Percentiles rank a stretch among this genome's conserved stretches.
These are phyloP conservation scores for Phytophthora foliorum DNA, from an alignment of 352 stramenopile species.

Conservation along the genomic window DNA sequence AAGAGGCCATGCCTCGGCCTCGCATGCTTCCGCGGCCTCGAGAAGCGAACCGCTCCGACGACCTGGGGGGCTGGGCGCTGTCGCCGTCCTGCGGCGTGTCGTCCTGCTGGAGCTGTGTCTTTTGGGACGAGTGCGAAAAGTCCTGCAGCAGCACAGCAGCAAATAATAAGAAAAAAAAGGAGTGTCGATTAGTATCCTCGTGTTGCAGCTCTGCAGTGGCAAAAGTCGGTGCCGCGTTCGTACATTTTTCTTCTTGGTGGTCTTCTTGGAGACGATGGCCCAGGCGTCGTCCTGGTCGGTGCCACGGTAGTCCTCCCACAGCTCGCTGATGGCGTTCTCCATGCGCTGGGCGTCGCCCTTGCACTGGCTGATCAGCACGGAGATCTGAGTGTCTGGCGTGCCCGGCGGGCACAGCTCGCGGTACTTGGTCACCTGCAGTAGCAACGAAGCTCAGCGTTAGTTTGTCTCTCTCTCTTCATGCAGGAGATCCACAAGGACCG, in stretches of 20 bases:
- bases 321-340: constrained; percentile 80
- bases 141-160: constrained; percentile 18
- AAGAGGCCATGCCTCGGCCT: constrained; percentile 55
- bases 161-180: constrained; percentile 2
- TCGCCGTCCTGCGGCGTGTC: constrained; percentile 40
- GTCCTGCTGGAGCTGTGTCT: constrained; percentile 49
- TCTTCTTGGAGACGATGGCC: constrained; percentile 85
- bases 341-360: constrained; percentile 81
- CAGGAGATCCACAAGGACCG: background rate
- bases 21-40: constrained; percentile 55
- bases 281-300: constrained; percentile 73
- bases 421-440: constrained; percentile 73
- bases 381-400: constrained; percentile 80
- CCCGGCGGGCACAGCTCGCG: constrained; percentile 85
- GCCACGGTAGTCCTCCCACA: constrained; percentile 86
- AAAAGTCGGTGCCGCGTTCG: background rate
- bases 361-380: constrained; percentile 71
- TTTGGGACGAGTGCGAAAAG: constrained; percentile 42
- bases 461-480: background rate
- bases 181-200: background rate
- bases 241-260: constrained; percentile 75
- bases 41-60: constrained; percentile 44
- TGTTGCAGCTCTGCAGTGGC: background rate
- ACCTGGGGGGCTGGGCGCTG: constrained; percentile 30
- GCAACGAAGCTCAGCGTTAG: background rate